These are phyloP conservation scores for Aspergillus ochraceoroseus DNA, from an alignment of 2,329 filamentous ascomycete genomes.

Conservation along the genomic window DNA sequence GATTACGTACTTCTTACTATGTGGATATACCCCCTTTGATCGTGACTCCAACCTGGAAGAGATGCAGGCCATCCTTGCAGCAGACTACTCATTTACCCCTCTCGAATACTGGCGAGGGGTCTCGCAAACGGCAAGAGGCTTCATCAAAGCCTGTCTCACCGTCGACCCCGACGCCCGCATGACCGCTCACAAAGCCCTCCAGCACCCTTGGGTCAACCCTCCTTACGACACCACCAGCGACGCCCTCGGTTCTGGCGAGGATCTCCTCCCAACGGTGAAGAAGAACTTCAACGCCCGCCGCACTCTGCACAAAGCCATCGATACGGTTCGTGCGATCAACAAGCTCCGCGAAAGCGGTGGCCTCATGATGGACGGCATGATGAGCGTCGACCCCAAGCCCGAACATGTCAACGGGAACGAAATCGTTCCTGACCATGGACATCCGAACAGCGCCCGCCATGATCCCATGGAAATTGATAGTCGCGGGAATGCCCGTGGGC, in stretches of 20 bases:
- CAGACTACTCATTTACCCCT: constrained; percentile 93
- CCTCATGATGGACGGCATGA: constrained; percentile 59
- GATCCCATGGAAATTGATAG: constrained; percentile 54
- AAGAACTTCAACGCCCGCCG: constrained; percentile 66
- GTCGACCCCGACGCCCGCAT: constrained; percentile 82
- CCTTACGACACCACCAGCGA: constrained; percentile 44
- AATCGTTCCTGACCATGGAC: constrained; percentile 35
- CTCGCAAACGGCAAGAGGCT: constrained; percentile 77
- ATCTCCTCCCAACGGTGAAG: constrained; percentile 61
- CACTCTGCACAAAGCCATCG: constrained; percentile 63
- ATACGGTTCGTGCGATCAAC: constrained; percentile 64
- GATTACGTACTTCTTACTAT: constrained; percentile 97
- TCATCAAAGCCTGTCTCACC: constrained; percentile 86
- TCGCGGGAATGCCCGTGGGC: constrained; percentile 55
- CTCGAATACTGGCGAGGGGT: constrained; percentile 96
- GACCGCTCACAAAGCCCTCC: constrained; percentile 74
- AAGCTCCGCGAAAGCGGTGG: constrained; percentile 59
- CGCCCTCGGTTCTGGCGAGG: constrained; percentile 42
- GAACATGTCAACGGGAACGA: constrained; percentile 45
- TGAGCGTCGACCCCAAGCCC: constrained; percentile 53
- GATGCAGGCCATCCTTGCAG: constrained; percentile 97
- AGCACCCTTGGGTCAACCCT: constrained; percentile 61
- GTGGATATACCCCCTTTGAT: constrained; percentile 97
- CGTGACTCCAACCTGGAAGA: constrained; percentile 96
- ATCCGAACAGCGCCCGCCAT: constrained; percentile 16